These are phyloP conservation scores for Coemansia sp. DNA, from an alignment of 192 early-diverging fungal genomes.

Conservation along the genomic window DNA sequence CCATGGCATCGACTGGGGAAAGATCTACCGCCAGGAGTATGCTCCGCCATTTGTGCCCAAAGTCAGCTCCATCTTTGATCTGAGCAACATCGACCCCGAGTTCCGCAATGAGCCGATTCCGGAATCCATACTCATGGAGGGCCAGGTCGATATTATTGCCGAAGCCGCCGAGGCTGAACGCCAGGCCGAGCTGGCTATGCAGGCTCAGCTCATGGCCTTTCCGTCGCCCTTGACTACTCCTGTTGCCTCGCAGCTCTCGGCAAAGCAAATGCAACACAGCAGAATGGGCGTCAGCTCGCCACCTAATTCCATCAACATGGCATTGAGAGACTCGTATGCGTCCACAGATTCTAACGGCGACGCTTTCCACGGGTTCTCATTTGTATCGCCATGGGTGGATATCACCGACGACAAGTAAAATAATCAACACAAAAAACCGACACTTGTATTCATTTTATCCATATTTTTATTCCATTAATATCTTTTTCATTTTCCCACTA, in stretches of 20 bases:
- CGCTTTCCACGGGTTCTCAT: constrained; percentile 50
- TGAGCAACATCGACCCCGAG: constrained; percentile 41
- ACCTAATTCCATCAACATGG: constrained; percentile 11
- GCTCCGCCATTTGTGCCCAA: constrained; percentile 64
- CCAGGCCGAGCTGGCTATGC: constrained; percentile 23
- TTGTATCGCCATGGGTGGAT: constrained; percentile 41
- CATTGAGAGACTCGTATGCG: constrained; percentile 12
- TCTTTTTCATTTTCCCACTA: not conserved
- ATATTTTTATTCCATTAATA: not conserved
- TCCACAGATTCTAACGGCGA: constrained; percentile 23
- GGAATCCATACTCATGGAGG: constrained; percentile 21
- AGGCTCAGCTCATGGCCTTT: constrained; percentile 24
- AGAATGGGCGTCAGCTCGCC: constrained; percentile 24
- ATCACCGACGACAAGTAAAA: constrained; percentile 16
- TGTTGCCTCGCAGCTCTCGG: not conserved
- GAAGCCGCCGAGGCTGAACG: constrained; percentile 27
- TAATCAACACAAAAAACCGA: not conserved
- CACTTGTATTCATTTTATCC: constrained; percentile 4
- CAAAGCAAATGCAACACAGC: constrained; percentile 21
- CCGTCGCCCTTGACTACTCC: constrained; percentile 13
- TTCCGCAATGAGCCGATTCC: constrained; percentile 47
- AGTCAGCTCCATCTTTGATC: constrained; percentile 45
- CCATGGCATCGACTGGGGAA: constrained; percentile 59
- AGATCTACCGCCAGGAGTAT: constrained; percentile 56
- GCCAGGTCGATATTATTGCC: constrained; percentile 14